Conservation (phyloP, 169 alveolate species). For the Plasmodium gonderi region DNA sequence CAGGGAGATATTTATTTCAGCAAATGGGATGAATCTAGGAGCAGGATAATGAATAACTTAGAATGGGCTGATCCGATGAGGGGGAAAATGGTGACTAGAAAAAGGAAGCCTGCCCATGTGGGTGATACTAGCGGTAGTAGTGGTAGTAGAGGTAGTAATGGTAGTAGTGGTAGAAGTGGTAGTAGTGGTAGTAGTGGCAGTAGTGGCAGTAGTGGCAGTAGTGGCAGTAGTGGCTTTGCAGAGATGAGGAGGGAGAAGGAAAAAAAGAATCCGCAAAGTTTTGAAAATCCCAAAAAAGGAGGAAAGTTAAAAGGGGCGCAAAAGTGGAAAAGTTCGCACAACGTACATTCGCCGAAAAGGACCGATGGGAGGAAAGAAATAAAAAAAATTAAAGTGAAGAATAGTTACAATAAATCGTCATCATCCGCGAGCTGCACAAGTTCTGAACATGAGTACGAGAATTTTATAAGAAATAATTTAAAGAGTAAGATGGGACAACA, state of each 20-base stretch:
- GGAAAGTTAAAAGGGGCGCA: no score
- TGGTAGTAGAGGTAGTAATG: background rate
- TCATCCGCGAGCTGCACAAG: no score
- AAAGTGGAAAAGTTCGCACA: no score
- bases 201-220: background rate
- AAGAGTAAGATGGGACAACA: background rate
- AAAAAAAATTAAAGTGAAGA: no score
- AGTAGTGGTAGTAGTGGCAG: background rate
- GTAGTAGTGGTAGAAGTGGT: background rate
- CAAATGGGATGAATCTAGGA: background rate
- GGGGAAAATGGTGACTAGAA: background rate
- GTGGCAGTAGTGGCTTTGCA: background rate
- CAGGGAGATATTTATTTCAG: background rate
- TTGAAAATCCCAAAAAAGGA: no score
- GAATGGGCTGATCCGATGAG: background rate
- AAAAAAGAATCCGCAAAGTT: background rate
- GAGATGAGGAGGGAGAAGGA: background rate
- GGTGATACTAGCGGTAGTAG: background rate
- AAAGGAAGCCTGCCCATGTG: background rate
- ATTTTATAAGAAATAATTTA: background rate
- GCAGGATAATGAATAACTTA: no score
- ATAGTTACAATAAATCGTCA: no score
- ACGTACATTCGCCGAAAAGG: no score
- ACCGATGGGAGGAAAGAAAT: no score
- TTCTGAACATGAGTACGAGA: background rate